Evolutionary conservation across 306 rosid genomes (phyloP).

Genomic region (Gynostemma pentaphyllum): DNA sequence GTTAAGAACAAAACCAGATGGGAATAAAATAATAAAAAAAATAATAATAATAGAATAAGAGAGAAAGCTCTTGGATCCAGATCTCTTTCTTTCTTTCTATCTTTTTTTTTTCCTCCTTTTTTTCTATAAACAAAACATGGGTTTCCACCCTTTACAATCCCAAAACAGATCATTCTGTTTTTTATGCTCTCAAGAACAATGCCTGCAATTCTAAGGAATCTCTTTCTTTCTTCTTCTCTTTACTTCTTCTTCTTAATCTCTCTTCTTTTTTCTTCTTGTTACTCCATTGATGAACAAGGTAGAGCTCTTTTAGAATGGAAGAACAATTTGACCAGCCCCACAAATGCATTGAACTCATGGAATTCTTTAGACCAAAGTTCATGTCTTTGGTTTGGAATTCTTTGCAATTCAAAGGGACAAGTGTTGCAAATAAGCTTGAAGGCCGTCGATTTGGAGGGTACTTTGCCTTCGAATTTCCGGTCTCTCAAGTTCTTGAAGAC

Average conservation of each 20-base stretch:
- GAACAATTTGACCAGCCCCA: constrained; percentile 35
- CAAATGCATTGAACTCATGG: constrained; percentile 52
- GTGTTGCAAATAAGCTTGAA: constrained; percentile 46
- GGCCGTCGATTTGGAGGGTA: constrained; percentile 50
- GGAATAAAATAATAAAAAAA: no score
- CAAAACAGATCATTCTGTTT: constrained; percentile 46
- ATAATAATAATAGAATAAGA: constrained; percentile 30
- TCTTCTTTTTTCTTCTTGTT: constrained; percentile 36
- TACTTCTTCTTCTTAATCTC: constrained; percentile 26
- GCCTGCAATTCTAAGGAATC: constrained; percentile 68
- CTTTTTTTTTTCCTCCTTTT: constrained; percentile 26
- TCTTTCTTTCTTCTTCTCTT: constrained; percentile 31
- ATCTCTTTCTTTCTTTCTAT: constrained; percentile 5
- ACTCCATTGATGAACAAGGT: constrained; percentile 74
- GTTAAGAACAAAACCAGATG: constrained; percentile 28
- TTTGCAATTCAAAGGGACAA: constrained; percentile 45
- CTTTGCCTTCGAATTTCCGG: constrained; percentile 67
- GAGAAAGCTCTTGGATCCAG: constrained; percentile 29
- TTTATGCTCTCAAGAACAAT: constrained; percentile 53
- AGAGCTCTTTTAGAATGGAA: constrained; percentile 75
- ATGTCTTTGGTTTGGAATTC: constrained; percentile 77
- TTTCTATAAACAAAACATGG: constrained; percentile 93
- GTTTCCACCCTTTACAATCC: constrained; percentile 84
- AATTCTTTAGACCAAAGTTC: constrained; percentile 36
- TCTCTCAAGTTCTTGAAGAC: constrained; percentile 41